These are phyloP conservation scores for Tulasnella sp. DNA, from an alignment of 768 basidiomycete species.

Conservation along the genomic window DNA sequence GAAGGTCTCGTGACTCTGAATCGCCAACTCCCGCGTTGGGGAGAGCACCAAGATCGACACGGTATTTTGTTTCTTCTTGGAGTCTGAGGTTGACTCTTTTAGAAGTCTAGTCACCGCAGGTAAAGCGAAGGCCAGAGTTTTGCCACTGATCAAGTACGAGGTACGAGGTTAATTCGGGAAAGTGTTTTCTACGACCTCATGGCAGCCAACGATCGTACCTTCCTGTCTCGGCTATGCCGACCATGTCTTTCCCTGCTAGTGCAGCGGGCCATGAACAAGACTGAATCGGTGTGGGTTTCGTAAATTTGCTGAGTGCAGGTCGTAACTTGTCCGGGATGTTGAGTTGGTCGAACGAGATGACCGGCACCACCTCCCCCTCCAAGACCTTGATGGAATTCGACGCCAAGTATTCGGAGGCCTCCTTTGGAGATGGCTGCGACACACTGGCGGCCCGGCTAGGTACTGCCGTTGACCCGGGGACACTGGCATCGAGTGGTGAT, in stretches of 20 bases:
- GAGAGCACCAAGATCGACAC: conserved; percentile 74
- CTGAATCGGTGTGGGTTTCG: conserved; percentile 93
- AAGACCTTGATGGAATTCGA: conserved; percentile 58
- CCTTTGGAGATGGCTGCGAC: background rate
- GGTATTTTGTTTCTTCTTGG: conserved; percentile 38
- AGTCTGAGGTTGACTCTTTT: conserved; percentile 34
- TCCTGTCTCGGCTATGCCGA: conserved; percentile 97
- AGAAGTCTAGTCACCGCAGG: conserved; percentile 75
- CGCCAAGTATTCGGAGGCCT: background rate
- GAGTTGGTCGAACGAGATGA: conserved; percentile 75
- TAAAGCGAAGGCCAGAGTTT: conserved; percentile 94
- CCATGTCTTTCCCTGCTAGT: conserved; percentile 78
- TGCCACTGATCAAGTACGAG: conserved; percentile 60
- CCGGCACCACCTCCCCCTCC: conserved; percentile 58
- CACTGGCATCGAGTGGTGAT: conserved; percentile 26
- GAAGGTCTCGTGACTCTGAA: conserved; percentile 91
- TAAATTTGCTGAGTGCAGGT: conserved; percentile 68
- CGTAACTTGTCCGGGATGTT: conserved; percentile 65
- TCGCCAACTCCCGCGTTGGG: conserved; percentile 93
- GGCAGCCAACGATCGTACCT: conserved; percentile 50
- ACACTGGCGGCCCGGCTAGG: conserved; percentile 18
- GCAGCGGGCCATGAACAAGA: conserved; percentile 93
- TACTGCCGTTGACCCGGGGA: background rate
- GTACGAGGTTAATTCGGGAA: background rate
- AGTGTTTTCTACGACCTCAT: background rate